phyloP scores from a whole-genome alignment of 345 rosid species.

The Theobroma cacao region DNA sequence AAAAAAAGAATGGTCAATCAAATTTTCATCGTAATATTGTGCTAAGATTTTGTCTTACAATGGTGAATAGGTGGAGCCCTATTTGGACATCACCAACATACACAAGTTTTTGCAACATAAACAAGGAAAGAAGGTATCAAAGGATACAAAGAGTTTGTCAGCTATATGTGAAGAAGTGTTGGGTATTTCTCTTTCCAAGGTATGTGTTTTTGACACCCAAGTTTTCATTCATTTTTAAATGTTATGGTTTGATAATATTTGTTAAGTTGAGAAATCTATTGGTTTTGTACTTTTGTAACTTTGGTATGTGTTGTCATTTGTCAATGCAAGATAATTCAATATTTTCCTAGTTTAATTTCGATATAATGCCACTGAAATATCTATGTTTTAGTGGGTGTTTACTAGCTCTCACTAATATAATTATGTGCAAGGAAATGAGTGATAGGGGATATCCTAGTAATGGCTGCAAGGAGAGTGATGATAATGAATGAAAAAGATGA shows the following conservation, averaged over 20 bases:
- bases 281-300: background rate
- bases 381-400: background rate
- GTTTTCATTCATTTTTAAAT: background rate
- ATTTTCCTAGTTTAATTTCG: background rate
- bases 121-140: slow-evolving; percentile 54
- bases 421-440: background rate
- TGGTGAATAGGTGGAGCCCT: slow-evolving; percentile 74
- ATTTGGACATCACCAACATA: slow-evolving; percentile 61
- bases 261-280: background rate
- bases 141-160: slow-evolving; percentile 72
- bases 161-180: slow-evolving; percentile 66
- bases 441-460: background rate
- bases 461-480: background rate
- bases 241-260: background rate
- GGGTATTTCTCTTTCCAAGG: slow-evolving; percentile 78
- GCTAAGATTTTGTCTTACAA: slow-evolving; percentile 7
- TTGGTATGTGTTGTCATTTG: background rate
- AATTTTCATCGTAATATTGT: background rate
- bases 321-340: background rate
- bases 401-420: background rate
- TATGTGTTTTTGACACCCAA: slow-evolving; percentile 25
- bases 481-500: background rate
- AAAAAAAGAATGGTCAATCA: background rate
- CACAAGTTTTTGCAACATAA: slow-evolving; percentile 57
- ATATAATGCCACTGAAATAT: background rate